A percentile compares a stretch with the other conserved stretches of the same genome.
phyloP scores from a whole-genome alignment of 139 green algal genomes.

The Tetradesmus obliquus region DNA sequence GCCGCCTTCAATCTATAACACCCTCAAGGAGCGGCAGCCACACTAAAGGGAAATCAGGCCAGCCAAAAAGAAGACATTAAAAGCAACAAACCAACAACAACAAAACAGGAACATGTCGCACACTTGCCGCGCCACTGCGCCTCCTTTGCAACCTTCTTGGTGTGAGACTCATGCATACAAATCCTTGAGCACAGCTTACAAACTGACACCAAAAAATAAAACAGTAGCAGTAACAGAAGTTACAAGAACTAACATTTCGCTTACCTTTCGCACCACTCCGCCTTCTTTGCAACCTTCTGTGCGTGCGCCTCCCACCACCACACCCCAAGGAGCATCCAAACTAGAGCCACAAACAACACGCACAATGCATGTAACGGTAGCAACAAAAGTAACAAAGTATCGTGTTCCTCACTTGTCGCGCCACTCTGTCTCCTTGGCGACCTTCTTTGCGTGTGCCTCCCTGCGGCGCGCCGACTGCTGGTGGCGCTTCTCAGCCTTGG shows the following conservation, averaged over 20 bases:
- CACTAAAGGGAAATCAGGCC: too few species aligned
- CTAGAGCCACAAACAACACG: too few species aligned
- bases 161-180: neutral
- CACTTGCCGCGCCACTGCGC: neutral
- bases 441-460: neutral
- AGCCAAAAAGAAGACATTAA: neutral
- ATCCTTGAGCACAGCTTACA: too few species aligned
- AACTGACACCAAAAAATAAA: too few species aligned
- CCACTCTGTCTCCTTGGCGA: neutral
- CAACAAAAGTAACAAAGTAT: neutral
- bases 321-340: too few species aligned
- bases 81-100: neutral
- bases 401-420: conserved; percentile 15
- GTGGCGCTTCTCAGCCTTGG: conserved; percentile 75
- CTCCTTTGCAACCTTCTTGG: neutral
- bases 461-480: conserved; percentile 13
- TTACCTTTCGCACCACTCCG: neutral
- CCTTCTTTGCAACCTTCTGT: neutral
- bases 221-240: neutral
- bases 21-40: too few species aligned
- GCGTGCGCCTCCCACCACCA: neutral
- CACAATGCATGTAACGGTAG: neutral
- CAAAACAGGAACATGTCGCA: too few species aligned
- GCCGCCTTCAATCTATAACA: too few species aligned
- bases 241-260: neutral